phyloP scores from a whole-genome alignment of 345 rosid species.

The Cardamine resedifolia region DNA sequence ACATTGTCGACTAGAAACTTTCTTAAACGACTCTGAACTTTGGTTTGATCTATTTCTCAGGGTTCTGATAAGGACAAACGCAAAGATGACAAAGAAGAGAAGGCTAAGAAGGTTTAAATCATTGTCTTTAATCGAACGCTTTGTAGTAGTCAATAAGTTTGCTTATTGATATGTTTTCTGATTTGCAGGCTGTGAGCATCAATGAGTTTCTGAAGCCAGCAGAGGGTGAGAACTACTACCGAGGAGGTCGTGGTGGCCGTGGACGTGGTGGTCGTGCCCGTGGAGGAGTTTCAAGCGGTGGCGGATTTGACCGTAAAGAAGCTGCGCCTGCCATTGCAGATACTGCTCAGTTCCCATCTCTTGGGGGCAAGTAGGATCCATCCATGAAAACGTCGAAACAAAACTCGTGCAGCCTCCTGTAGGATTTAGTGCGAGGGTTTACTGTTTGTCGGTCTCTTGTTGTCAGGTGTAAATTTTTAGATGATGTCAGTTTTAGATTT shows the following conservation, averaged over 20 bases:
- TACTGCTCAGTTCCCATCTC: conserved; percentile 83
- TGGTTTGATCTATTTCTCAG: conserved; percentile 40
- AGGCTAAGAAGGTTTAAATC: conserved; percentile 67
- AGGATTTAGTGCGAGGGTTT: neutral
- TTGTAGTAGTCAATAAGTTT: neutral
- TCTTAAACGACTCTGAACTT: neutral
- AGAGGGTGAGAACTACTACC: conserved; percentile 65
- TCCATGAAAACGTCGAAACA: neutral
- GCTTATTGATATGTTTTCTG: neutral
- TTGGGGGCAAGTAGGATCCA: conserved; percentile 76
- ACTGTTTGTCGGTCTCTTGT: conserved; percentile 19
- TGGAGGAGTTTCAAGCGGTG: conserved; percentile 69
- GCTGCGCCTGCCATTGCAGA: conserved; percentile 78
- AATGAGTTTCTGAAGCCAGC: conserved; percentile 97
- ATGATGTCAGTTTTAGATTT: conserved; percentile 31
- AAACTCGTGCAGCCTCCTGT: neutral
- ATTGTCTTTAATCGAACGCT: neutral
- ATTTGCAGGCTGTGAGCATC: conserved; percentile 74
- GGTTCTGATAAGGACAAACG: conserved; percentile 96
- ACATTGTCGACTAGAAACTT: neutral
- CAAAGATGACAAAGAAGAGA: conserved; percentile 95
- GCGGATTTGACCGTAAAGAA: conserved; percentile 47
- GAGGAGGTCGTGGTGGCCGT: conserved; percentile 66
- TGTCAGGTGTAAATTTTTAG: conserved; percentile 40
- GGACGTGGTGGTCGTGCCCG: conserved; percentile 71